phyloP scores from a whole-genome alignment of 805 yeast genomes.

The Wickerhamiella azyma region DNA sequence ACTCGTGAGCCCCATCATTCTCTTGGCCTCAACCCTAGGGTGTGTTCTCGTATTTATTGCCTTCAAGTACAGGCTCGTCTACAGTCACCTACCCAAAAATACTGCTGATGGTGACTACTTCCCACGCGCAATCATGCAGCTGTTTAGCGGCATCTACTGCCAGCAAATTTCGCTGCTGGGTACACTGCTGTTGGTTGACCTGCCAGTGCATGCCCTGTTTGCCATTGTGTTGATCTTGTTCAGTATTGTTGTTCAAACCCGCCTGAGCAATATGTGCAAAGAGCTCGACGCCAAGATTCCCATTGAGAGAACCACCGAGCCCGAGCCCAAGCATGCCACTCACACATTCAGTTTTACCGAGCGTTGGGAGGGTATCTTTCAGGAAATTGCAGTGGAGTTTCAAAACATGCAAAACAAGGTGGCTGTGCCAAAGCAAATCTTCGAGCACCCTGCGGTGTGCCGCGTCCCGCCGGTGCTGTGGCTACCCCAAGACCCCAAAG shows the following conservation, averaged over 20 bases:
- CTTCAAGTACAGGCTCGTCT: slow-evolving; percentile 55
- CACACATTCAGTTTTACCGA: slow-evolving; percentile 7
- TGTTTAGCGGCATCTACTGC: slow-evolving; percentile 72
- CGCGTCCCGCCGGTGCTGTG: slow-evolving; percentile 27
- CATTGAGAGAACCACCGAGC: slow-evolving; percentile 14
- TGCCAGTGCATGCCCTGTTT: slow-evolving; percentile 38
- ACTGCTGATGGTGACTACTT: slow-evolving; percentile 45
- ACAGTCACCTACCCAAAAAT: slow-evolving; percentile 27
- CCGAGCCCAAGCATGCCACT: neutral
- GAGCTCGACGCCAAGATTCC: slow-evolving; percentile 30
- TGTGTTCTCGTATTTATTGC: slow-evolving; percentile 47
- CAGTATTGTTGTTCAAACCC: slow-evolving; percentile 46
- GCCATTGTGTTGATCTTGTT: slow-evolving; percentile 38
- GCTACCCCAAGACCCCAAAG: slow-evolving; percentile 30
- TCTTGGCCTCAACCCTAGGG: slow-evolving; percentile 44
- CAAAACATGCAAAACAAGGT: slow-evolving; percentile 20
- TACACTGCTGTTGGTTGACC: slow-evolving; percentile 46
- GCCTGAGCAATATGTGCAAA: slow-evolving; percentile 33
- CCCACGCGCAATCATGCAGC: slow-evolving; percentile 59
- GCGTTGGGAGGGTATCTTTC: slow-evolving; percentile 14
- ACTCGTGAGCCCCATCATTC: slow-evolving; percentile 64
- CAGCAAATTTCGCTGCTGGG: slow-evolving; percentile 70
- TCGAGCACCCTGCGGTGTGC: slow-evolving; percentile 24
- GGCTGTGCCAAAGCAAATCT: slow-evolving; percentile 19
- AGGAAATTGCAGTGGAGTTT: slow-evolving; percentile 21